phyloP scores from a whole-genome alignment of 2,329 filamentous ascomycete species.

The Ascochyta rabiei region DNA sequence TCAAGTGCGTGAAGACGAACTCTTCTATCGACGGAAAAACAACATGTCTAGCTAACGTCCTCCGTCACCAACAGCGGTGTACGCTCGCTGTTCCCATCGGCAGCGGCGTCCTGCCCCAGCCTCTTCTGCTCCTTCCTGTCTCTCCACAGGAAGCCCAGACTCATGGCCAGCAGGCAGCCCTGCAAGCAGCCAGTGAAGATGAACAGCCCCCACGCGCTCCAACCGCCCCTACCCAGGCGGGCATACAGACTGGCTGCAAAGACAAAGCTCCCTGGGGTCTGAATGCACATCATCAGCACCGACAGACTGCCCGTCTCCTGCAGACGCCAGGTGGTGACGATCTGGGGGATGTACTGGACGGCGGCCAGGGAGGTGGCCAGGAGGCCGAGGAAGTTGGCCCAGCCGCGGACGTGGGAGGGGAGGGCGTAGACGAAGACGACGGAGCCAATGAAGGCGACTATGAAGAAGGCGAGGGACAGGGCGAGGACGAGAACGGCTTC shows the following conservation, averaged over 20 bases:
- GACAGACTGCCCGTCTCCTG: slow-evolving; percentile 89
- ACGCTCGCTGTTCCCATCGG: slow-evolving; percentile 3
- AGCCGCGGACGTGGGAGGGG: slow-evolving; percentile 70
- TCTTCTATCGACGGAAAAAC: not conserved
- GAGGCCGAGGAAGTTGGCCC: slow-evolving; percentile 86
- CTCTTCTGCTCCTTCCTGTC: slow-evolving; percentile 43
- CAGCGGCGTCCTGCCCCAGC: slow-evolving; percentile 4
- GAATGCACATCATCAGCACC: slow-evolving; percentile 98
- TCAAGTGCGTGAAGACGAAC: not conserved
- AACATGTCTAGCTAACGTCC: slow-evolving; percentile 4
- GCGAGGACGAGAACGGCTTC: slow-evolving; percentile 78
- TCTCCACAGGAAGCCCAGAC: slow-evolving; percentile 73
- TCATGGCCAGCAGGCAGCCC: slow-evolving; percentile 79
- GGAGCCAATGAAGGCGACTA: slow-evolving; percentile 68
- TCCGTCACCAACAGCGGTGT: slow-evolving; percentile 7
- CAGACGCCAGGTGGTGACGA: slow-evolving; percentile 85
- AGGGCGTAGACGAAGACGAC: slow-evolving; percentile 70
- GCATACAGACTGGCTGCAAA: slow-evolving; percentile 85
- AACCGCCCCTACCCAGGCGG: slow-evolving; percentile 79
- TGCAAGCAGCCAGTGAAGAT: slow-evolving; percentile 86
- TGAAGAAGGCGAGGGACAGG: slow-evolving; percentile 74
- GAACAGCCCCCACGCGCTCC: slow-evolving; percentile 96
- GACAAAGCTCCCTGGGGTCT: slow-evolving; percentile 89
- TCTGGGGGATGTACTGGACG: slow-evolving; percentile 94
- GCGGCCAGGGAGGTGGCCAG: slow-evolving; percentile 78